Evolutionary conservation across 768 basidiomycete genomes (phyloP).

Genomic region (Kwoniella newhampshirensis): DNA sequence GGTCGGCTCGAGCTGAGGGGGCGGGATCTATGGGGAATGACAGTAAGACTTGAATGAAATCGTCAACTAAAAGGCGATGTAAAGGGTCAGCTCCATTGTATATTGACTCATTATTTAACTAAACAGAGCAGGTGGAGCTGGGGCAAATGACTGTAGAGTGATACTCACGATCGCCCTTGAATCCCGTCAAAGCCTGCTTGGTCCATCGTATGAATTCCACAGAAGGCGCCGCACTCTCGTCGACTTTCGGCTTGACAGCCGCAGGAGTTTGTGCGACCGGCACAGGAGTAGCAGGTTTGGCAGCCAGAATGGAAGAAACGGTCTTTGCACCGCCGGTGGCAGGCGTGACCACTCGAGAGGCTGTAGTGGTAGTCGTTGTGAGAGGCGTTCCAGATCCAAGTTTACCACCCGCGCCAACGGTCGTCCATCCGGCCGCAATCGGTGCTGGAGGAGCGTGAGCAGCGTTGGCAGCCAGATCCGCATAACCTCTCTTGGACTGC

Average conservation of each 20-base stretch:
- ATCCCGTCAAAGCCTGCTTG: slow-evolving; percentile 72
- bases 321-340: slow-evolving; percentile 45
- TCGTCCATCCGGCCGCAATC: slow-evolving; percentile 71
- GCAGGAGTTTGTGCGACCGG: slow-evolving; percentile 49
- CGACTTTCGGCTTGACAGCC: slow-evolving; percentile 53
- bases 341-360: slow-evolving; percentile 27
- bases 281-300: slow-evolving; percentile 10
- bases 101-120: too few species aligned
- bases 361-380: slow-evolving; percentile 56
- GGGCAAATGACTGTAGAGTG: too few species aligned
- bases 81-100: background rate
- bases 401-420: slow-evolving; percentile 71
- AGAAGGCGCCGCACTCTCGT: slow-evolving; percentile 73
- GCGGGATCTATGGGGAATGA: slow-evolving; percentile 82
- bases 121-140: too few species aligned
- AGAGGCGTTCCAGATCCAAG: background rate
- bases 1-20: slow-evolving; percentile 58
- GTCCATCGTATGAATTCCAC: slow-evolving; percentile 92
- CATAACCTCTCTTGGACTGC: slow-evolving; percentile 67
- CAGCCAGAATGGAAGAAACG: slow-evolving; percentile 44
- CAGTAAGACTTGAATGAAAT: slow-evolving; percentile 78
- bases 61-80: slow-evolving; percentile 67
- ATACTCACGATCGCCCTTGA: slow-evolving; percentile 73
- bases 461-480: slow-evolving; percentile 68
- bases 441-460: slow-evolving; percentile 35